Conservation (phyloP, 2,329 filamentous ascomycete genomes). For the Aulographum hederae region DNA sequence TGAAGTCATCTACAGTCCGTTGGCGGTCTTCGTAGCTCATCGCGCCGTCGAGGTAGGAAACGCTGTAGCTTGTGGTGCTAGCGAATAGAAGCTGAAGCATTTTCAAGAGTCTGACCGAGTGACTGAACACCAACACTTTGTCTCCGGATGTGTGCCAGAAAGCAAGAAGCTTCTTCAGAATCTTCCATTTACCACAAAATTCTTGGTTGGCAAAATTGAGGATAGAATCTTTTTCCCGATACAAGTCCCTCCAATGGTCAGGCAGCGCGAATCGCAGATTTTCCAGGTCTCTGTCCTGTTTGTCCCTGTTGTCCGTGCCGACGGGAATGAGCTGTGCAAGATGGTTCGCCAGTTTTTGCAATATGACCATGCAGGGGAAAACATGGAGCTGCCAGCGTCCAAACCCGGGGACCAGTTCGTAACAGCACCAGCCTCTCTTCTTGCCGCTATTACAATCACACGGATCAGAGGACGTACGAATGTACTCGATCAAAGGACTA, state of each 20-base stretch:
- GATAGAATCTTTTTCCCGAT: slow-evolving; percentile 58
- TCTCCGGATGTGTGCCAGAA: slow-evolving; percentile 63
- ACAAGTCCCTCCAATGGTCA: slow-evolving; percentile 54
- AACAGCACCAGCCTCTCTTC: slow-evolving; percentile 70
- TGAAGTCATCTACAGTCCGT: slow-evolving; percentile 74
- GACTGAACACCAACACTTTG: slow-evolving; percentile 90
- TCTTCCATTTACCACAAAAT: slow-evolving; percentile 94
- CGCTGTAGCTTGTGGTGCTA: slow-evolving; percentile 66
- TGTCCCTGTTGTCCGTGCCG: slow-evolving; percentile 44
- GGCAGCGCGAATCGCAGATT: slow-evolving; percentile 61
- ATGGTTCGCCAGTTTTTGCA: slow-evolving; percentile 86
- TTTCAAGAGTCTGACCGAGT: slow-evolving; percentile 68
- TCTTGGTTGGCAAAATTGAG: slow-evolving; percentile 68
- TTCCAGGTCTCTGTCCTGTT: slow-evolving; percentile 59
- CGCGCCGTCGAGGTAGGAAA: slow-evolving; percentile 77
- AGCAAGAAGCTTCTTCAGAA: slow-evolving; percentile 66
- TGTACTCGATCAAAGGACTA: slow-evolving; percentile 48
- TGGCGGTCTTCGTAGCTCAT: slow-evolving; percentile 72
- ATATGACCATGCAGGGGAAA: slow-evolving; percentile 64
- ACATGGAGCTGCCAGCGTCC: slow-evolving; percentile 54
- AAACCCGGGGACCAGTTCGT: slow-evolving; percentile 38
- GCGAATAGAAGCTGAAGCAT: slow-evolving; percentile 76
- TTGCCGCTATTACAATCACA: slow-evolving; percentile 55
- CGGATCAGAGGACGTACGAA: slow-evolving; percentile 46
- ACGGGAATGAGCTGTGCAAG: slow-evolving; percentile 70